These are phyloP conservation scores for Athelia psychrophila DNA, from an alignment of 1,284 basidiomycete species.

Conservation along the genomic window DNA sequence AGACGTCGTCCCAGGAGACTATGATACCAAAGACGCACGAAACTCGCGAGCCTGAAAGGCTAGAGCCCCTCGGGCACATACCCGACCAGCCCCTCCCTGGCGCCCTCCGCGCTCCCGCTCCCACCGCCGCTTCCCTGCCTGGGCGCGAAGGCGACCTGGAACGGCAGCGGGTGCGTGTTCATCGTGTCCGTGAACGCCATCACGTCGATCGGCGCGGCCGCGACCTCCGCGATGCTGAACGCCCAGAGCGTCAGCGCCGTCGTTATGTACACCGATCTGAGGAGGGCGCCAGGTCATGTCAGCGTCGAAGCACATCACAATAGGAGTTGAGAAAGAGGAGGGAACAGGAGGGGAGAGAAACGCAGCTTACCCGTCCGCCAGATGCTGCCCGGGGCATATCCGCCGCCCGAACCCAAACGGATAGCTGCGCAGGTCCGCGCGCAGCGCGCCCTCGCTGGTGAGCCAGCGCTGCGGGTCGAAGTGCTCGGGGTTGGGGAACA, in stretches of 20 bases:
- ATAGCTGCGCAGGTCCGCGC: slow-evolving; percentile 46
- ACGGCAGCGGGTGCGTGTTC: slow-evolving; percentile 55
- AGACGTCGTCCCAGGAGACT: too few relatives aligned
- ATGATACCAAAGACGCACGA: too few relatives aligned
- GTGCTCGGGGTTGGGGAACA: slow-evolving; percentile 55
- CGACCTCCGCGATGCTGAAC: slow-evolving; percentile 48
- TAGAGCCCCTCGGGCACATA: too few relatives aligned
- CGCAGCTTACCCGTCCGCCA: slow-evolving; percentile 44
- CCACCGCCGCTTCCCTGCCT: neutral
- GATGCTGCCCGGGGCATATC: slow-evolving; percentile 61
- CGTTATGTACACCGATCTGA: slow-evolving; percentile 56
- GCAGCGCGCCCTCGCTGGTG: slow-evolving; percentile 41
- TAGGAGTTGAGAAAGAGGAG: neutral
- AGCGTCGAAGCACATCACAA: neutral
- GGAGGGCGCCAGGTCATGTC: neutral
- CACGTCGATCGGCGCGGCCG: slow-evolving; percentile 48
- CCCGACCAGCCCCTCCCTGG: too few relatives aligned
- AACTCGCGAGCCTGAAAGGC: too few relatives aligned
- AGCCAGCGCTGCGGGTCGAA: slow-evolving; percentile 63
- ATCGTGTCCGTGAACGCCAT: slow-evolving; percentile 55
- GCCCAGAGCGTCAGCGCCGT: slow-evolving; percentile 60
- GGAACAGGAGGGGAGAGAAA: neutral
- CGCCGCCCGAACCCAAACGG: slow-evolving; percentile 61
- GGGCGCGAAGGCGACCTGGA: slow-evolving; percentile 49
- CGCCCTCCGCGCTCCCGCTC: too few relatives aligned